Evolutionary conservation across 2,329 filamentous ascomycete species (phyloP).

Genomic region (Ophiostoma angusticollis): DNA sequence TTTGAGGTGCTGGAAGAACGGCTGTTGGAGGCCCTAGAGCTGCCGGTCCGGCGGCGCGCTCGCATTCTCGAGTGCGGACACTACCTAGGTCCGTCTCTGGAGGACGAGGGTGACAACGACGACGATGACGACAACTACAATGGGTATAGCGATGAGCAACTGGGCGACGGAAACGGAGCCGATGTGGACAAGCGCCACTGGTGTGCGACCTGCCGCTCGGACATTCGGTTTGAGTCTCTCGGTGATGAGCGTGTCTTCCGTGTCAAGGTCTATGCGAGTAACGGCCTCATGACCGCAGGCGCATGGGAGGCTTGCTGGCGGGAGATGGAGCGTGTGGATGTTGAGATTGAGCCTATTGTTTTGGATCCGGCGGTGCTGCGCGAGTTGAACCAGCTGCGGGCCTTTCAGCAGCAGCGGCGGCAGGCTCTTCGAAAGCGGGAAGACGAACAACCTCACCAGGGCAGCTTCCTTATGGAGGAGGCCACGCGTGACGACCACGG

Average conservation of each 20-base stretch:
- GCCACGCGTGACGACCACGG: neutral
- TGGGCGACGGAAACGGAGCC: constrained; percentile 23
- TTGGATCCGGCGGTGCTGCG: constrained; percentile 40
- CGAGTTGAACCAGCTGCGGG: constrained; percentile 33
- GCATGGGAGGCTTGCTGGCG: constrained; percentile 92
- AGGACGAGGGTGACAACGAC: constrained; percentile 31
- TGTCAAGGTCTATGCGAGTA: constrained; percentile 85
- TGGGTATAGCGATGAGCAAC: constrained; percentile 21
- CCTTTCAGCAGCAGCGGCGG: constrained; percentile 29
- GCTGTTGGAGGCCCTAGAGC: constrained; percentile 59
- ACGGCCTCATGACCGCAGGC: constrained; percentile 81
- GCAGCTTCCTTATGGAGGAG: too few relatives aligned
- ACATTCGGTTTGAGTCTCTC: constrained; percentile 41
- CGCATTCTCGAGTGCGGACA: constrained; percentile 65
- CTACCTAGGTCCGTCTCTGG: constrained; percentile 51
- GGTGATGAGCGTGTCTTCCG: constrained; percentile 50
- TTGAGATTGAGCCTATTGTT: constrained; percentile 71
- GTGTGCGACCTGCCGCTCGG: constrained; percentile 42
- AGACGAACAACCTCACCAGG: too few relatives aligned
- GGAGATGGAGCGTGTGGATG: constrained; percentile 97
- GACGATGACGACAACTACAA: constrained; percentile 31
- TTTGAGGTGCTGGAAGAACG: constrained; percentile 71
- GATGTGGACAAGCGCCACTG: constrained; percentile 33
- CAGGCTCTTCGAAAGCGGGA: constrained; percentile 16
- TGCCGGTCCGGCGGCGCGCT: constrained; percentile 50